Conservation (phyloP, 1,139 yeast genomes). For the Protomyces inundatus region DNA sequence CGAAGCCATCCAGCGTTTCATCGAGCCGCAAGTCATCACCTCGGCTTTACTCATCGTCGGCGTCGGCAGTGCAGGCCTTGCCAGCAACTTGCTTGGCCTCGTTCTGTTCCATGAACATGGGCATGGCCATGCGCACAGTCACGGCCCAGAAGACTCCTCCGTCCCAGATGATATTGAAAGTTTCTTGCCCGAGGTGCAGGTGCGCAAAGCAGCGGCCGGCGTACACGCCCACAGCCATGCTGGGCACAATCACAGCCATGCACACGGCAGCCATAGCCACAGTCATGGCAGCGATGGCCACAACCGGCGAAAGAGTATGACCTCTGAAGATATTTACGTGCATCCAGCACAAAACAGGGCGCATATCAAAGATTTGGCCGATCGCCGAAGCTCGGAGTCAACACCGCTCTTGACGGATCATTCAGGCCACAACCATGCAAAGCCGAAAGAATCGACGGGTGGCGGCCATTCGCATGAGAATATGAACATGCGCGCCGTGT, state of each 20-base stretch:
- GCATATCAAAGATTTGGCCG: constrained; percentile 19
- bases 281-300: not conserved
- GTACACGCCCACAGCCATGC: constrained; percentile 3
- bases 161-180: constrained; percentile 32
- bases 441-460: constrained; percentile 29
- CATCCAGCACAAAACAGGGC: constrained; percentile 26
- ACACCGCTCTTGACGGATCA: constrained; percentile 39
- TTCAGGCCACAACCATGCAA: constrained; percentile 30
- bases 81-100: constrained; percentile 77
- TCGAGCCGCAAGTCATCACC: constrained; percentile 70
- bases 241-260: constrained; percentile 2
- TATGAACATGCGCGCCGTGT: constrained; percentile 89
- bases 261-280: not conserved
- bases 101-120: constrained; percentile 89
- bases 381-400: constrained; percentile 34
- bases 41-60: constrained; percentile 73
- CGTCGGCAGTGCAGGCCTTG: constrained; percentile 78
- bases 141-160: constrained; percentile 38
- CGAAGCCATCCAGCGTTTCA: constrained; percentile 85
- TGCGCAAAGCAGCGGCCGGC: constrained; percentile 1
- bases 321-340: constrained; percentile 27
- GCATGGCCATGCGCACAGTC: constrained; percentile 56
- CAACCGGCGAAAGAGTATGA: constrained; percentile 28
- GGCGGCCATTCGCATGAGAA: constrained; percentile 43
- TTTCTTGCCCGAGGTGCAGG: constrained; percentile 39